Percentiles rank a stretch among this genome's conserved stretches.
phyloP scores from a whole-genome alignment of 116 monocot genomes.

The Zostera marina region DNA sequence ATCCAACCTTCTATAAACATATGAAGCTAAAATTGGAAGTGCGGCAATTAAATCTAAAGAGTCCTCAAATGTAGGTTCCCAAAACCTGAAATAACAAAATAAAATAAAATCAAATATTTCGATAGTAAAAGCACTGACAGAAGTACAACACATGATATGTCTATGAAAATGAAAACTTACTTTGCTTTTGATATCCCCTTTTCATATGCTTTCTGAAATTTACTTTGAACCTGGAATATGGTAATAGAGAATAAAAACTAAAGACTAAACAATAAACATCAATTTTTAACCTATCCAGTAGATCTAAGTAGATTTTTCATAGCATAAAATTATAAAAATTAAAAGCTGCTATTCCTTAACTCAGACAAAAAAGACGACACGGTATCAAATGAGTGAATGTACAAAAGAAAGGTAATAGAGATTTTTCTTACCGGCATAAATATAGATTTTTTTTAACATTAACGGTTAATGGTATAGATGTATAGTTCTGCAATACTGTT shows the following conservation, averaged over 20 bases:
- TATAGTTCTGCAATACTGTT: no score
- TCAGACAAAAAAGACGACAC: not conserved
- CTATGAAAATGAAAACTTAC: conserved; percentile 16
- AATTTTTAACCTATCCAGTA: not conserved
- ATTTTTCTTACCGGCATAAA: no score
- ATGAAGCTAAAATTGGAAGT: conserved; percentile 73
- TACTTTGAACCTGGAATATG: conserved; percentile 77
- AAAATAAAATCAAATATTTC: not conserved
- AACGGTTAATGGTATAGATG: no score
- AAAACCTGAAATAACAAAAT: conserved; percentile 38
- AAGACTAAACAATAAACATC: not conserved
- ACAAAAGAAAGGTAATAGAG: not conserved
- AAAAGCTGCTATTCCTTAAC: not conserved
- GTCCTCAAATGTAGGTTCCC: conserved; percentile 99
- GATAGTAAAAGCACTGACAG: no score
- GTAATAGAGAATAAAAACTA: not conserved
- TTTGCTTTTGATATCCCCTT: conserved; percentile 86
- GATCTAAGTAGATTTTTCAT: not conserved
- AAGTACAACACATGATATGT: not conserved
- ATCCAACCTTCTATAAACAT: conserved; percentile 76
- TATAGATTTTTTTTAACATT: no score
- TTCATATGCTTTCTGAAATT: conserved; percentile 99
- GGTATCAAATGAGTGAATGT: not conserved
- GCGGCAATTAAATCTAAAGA: conserved; percentile 82
- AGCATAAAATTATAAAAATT: not conserved